Conservation (phyloP, 2,329 filamentous ascomycete genomes). For the Cladosporium sp. region DNA sequence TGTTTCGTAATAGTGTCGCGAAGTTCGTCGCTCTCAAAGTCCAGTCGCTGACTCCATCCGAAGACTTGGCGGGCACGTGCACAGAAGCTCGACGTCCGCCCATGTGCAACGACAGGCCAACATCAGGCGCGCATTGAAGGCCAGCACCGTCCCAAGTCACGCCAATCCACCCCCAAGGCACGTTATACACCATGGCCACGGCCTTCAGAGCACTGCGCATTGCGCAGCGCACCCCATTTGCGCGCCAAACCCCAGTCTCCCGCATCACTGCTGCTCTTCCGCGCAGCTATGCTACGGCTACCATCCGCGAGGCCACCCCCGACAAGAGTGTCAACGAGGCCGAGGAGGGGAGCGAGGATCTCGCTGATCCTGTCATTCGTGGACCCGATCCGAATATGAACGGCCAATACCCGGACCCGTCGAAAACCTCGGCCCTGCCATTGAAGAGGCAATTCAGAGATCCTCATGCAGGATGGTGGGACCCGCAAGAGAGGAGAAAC, state of each 20-base stretch:
- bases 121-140: conserved; percentile 7
- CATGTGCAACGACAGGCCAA: conserved; percentile 8
- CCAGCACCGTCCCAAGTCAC: background rate
- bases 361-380: conserved; percentile 30
- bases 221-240: conserved; percentile 26
- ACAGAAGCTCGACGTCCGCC: conserved; percentile 7
- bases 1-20: background rate
- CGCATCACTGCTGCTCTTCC: conserved; percentile 20
- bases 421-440: conserved; percentile 39
- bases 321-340: conserved; percentile 22
- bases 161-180: background rate
- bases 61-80: background rate
- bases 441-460: conserved; percentile 91
- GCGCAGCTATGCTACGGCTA: conserved; percentile 22
- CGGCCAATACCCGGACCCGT: conserved; percentile 77
- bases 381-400: conserved; percentile 53
- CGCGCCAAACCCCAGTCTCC: conserved; percentile 21
- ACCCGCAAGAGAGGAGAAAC: conserved; percentile 94
- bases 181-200: conserved; percentile 22
- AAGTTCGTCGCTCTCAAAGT: background rate
- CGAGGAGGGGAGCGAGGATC: conserved; percentile 26
- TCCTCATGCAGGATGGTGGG: conserved; percentile 92
- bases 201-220: conserved; percentile 23
- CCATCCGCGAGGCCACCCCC: conserved; percentile 19
- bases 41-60: too few species aligned